A percentile compares a stretch with the other conserved stretches of the same genome.
phyloP scores from a whole-genome alignment of 2,329 filamentous ascomycete species.

The Sclerotinia borealis region DNA sequence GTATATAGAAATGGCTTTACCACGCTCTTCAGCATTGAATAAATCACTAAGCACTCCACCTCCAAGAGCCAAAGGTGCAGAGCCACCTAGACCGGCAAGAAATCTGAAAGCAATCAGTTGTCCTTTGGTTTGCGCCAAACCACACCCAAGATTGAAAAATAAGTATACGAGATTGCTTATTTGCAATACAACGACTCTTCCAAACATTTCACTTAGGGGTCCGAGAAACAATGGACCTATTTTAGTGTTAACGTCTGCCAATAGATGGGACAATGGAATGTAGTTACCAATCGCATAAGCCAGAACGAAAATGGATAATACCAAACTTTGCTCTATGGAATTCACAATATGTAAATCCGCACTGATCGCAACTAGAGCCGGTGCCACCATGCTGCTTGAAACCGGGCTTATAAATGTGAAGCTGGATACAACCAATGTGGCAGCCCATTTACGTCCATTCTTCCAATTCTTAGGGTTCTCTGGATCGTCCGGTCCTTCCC shows the following conservation, averaged over 20 bases:
- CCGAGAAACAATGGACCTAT: slow-evolving; percentile 52
- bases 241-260: slow-evolving; percentile 22
- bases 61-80: slow-evolving; percentile 42
- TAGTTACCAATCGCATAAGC: slow-evolving; percentile 32
- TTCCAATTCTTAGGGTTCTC: slow-evolving; percentile 30
- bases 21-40: slow-evolving; percentile 43
- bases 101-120: slow-evolving; percentile 42
- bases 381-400: slow-evolving; percentile 49
- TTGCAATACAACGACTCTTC: slow-evolving; percentile 39
- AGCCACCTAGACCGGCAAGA: slow-evolving; percentile 43
- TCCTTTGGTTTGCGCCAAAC: slow-evolving; percentile 39
- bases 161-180: slow-evolving; percentile 45
- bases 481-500: slow-evolving; percentile 25
- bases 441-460: slow-evolving; percentile 39
- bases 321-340: slow-evolving; percentile 42
- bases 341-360: slow-evolving; percentile 46
- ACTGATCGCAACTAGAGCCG: slow-evolving; percentile 45
- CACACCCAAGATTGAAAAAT: slow-evolving; percentile 48
- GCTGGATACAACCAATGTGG: slow-evolving; percentile 39
- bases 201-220: slow-evolving; percentile 48
- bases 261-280: background rate
- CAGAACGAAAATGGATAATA: slow-evolving; percentile 40
- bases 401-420: slow-evolving; percentile 47
- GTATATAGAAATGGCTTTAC: slow-evolving; percentile 36
- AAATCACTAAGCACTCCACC: slow-evolving; percentile 39